Percentiles rank a stretch among this genome's conserved stretches.
phyloP scores from a whole-genome alignment of 805 yeast genomes.

The Starmera caribaea region DNA sequence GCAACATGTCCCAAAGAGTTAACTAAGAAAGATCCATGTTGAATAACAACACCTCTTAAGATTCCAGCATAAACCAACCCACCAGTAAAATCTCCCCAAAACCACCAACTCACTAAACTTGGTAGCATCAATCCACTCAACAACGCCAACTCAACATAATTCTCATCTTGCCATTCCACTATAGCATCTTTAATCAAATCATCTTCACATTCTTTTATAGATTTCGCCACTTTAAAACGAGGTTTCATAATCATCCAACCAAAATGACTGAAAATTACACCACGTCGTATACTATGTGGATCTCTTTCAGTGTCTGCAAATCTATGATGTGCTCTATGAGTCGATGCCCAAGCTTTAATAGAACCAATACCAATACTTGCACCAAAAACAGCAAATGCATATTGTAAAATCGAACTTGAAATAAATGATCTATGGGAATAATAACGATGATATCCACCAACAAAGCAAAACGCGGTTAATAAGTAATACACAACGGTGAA shows the following conservation, averaged over 20 bases:
- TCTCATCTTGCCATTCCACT: conserved; percentile 60
- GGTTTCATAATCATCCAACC: conserved; percentile 80
- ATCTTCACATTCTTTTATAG: conserved; percentile 30
- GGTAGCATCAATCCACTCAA: conserved; percentile 49
- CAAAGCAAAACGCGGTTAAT: conserved; percentile 59
- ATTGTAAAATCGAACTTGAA: conserved; percentile 33
- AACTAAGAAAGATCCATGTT: conserved; percentile 68
- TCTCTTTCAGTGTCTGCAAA: conserved; percentile 83
- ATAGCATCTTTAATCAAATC: conserved; percentile 53
- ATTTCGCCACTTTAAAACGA: conserved; percentile 39
- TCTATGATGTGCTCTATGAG: conserved; percentile 87
- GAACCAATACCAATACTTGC: conserved; percentile 71
- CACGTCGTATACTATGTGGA: conserved; percentile 78
- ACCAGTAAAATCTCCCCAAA: conserved; percentile 68
- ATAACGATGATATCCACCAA: conserved; percentile 77
- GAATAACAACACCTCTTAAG: conserved; percentile 58
- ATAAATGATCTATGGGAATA: conserved; percentile 57
- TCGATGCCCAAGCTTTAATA: conserved; percentile 67
- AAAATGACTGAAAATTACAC: conserved; percentile 73
- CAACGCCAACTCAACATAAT: conserved; percentile 43
- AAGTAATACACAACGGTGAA: conserved; percentile 48
- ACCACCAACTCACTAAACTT: conserved; percentile 47
- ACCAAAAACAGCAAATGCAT: conserved; percentile 50
- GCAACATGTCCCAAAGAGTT: conserved; percentile 75
- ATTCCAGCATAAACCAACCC: conserved; percentile 78